These are phyloP conservation scores for Globisporangium paroecandrum DNA, from an alignment of 352 stramenopile genomes.

Conservation along the genomic window DNA sequence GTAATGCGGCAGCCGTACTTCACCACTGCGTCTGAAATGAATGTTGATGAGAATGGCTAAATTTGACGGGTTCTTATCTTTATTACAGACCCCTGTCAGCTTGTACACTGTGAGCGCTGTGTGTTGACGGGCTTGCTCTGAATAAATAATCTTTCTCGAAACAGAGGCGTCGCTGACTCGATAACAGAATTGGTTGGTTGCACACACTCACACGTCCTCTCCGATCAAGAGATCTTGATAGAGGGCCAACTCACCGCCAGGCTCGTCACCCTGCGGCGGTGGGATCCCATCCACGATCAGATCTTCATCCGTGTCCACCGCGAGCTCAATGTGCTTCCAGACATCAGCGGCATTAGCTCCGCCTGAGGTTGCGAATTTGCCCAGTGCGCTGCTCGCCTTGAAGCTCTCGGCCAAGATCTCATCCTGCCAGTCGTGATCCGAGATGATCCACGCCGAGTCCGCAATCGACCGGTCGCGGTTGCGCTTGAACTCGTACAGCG, in stretches of 20 bases:
- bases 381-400: background rate
- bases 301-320: slow-evolving; percentile 3
- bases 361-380: background rate
- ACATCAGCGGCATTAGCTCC: background rate
- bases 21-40: too few species aligned
- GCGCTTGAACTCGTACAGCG: background rate
- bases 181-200: background rate
- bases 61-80: too few species aligned
- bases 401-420: background rate
- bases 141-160: background rate
- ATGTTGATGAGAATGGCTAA: too few species aligned
- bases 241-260: background rate
- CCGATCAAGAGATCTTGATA: background rate
- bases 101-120: too few species aligned
- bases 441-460: background rate
- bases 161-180: background rate
- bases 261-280: background rate
- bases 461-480: background rate
- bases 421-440: background rate
- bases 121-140: background rate
- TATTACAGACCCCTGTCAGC: too few species aligned
- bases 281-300: background rate
- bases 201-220: background rate
- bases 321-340: background rate
- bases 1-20: too few species aligned